A percentile compares a stretch with the other conserved stretches of the same genome.
Conservation (phyloP, 2,329 filamentous ascomycete species). For the Fusarium praegraminearum region DNA sequence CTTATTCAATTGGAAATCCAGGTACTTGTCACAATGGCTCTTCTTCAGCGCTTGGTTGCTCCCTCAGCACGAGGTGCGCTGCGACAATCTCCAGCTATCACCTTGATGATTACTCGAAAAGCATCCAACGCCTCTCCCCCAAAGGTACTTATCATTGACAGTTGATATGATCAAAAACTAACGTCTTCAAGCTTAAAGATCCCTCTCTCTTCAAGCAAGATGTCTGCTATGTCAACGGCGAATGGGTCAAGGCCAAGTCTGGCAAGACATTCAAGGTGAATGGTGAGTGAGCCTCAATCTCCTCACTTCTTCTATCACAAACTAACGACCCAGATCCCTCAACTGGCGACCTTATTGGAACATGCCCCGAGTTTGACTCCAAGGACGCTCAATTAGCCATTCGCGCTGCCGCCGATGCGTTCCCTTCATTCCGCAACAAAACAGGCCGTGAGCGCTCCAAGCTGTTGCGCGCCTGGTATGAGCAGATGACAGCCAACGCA, state of each 20-base stretch:
- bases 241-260: constrained; percentile 88
- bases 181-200: constrained; percentile 73
- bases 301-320: not conserved
- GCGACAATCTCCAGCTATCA: constrained; percentile 49
- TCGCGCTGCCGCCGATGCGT: constrained; percentile 81
- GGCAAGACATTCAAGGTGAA: constrained; percentile 92
- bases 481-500: constrained; percentile 80
- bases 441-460: constrained; percentile 81
- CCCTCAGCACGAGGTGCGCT: constrained; percentile 46
- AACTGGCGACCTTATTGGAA: constrained; percentile 83
- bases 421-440: constrained; percentile 75
- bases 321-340: constrained; percentile 74
- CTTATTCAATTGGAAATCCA: not conserved
- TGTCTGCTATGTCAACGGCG: constrained; percentile 87
- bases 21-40: constrained; percentile 44
- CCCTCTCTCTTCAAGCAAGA: constrained; percentile 86
- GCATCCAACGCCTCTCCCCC: constrained; percentile 62
- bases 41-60: constrained; percentile 50
- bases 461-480: constrained; percentile 83
- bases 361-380: constrained; percentile 84
- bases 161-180: not conserved
- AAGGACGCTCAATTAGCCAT: constrained; percentile 86
- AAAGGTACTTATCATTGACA: constrained; percentile 52
- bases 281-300: constrained; percentile 60
- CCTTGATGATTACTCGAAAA: constrained; percentile 51